phyloP scores from a whole-genome alignment of 306 rosid genomes.

The Casuarina cunninghamiana region DNA sequence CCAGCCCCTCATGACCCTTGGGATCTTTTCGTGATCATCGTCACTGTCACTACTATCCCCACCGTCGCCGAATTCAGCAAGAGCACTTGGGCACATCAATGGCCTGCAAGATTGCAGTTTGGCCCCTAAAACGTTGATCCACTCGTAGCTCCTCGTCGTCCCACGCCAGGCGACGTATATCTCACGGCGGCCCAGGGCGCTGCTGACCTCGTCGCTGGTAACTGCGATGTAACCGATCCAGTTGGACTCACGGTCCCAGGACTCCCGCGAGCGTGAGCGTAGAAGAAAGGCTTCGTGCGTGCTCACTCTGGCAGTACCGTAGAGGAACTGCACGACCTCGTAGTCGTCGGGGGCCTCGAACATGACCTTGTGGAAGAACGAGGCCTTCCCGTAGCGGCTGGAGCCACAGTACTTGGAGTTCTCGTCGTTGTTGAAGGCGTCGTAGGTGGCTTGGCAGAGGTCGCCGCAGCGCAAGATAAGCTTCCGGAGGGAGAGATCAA shows the following conservation, averaged over 20 bases:
- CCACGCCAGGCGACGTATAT: slow-evolving; percentile 72
- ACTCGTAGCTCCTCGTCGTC: slow-evolving; percentile 53
- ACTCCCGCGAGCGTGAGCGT: slow-evolving; percentile 53
- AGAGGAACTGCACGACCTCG: slow-evolving; percentile 50
- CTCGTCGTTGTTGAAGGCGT: slow-evolving; percentile 65
- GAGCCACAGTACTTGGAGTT: slow-evolving; percentile 68
- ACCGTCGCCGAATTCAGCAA: background rate
- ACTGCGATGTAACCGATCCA: slow-evolving; percentile 76
- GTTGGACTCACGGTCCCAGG: slow-evolving; percentile 72
- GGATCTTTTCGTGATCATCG: slow-evolving; percentile 3
- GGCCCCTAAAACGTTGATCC: slow-evolving; percentile 52
- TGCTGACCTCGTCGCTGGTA: slow-evolving; percentile 37
- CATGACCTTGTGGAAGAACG: slow-evolving; percentile 62
- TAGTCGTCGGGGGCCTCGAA: slow-evolving; percentile 38
- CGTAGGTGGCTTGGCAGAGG: slow-evolving; percentile 70
- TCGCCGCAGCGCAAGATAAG: slow-evolving; percentile 69
- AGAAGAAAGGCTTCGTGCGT: slow-evolving; percentile 53
- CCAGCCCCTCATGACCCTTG: slow-evolving; percentile 72
- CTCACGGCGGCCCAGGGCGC: slow-evolving; percentile 50
- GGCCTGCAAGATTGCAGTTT: slow-evolving; percentile 23
- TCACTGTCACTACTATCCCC: slow-evolving; percentile 19
- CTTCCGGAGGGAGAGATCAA: slow-evolving; percentile 44
- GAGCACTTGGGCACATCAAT: slow-evolving; percentile 22
- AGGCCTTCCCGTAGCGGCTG: slow-evolving; percentile 55
- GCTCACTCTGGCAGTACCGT: slow-evolving; percentile 61